These are phyloP conservation scores for Daedaleopsis nitida DNA, from an alignment of 768 basidiomycete genomes.

Conservation along the genomic window DNA sequence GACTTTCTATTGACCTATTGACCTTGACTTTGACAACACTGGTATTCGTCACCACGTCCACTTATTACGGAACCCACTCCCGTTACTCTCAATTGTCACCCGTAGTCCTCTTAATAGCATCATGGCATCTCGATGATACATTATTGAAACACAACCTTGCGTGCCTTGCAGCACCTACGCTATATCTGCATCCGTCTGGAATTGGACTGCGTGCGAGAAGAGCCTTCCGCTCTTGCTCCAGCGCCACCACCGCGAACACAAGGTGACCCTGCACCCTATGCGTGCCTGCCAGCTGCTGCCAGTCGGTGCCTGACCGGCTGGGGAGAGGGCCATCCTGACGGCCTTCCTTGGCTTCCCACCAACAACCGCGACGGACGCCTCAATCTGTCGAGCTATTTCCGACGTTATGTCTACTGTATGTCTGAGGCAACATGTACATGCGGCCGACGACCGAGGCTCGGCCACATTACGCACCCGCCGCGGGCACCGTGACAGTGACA, in stretches of 20 bases:
- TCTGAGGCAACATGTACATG: neutral
- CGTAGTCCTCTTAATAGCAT: neutral
- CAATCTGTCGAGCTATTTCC: neutral
- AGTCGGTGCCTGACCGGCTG: neutral
- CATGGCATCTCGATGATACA: neutral
- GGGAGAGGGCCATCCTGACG: neutral
- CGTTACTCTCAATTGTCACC: neutral
- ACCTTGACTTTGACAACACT: neutral
- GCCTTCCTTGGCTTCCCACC: neutral
- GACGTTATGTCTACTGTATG: neutral
- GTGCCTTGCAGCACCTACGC: neutral
- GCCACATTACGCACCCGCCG: neutral
- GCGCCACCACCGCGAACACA: neutral
- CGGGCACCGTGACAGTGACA: neutral
- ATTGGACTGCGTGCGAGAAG: neutral
- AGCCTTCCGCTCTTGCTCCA: neutral
- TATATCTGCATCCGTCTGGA: neutral
- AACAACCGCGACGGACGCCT: neutral
- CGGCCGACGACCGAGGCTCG: no score
- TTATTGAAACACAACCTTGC: neutral
- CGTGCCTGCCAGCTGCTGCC: neutral
- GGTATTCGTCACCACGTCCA: neutral
- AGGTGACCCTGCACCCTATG: neutral
- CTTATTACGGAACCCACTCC: neutral
- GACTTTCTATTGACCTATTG: no score